Evolutionary conservation across 1,284 basidiomycete genomes (phyloP), one percentile per base, ranked within the genome.

Genomic region (Peniophora sp.): DNA sequence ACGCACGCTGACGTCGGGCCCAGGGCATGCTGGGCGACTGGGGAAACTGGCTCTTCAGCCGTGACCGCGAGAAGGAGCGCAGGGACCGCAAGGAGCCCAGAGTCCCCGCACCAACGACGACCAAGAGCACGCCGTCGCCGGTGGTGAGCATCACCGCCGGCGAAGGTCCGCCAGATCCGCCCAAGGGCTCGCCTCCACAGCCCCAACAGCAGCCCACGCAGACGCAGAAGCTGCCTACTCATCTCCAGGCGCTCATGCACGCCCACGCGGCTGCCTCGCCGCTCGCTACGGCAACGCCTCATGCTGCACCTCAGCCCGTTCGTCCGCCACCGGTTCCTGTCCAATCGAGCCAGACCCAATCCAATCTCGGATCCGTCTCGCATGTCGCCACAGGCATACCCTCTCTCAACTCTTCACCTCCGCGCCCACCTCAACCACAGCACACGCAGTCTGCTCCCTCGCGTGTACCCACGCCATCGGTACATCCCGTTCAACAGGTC

Each of bases 141-240:
- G 41, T 53, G 35, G 45, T 58, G 34, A 58, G 52, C 38, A 48
- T 57, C 36, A 53, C 34, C 38, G 56, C 57, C 14, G 51, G 53
- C 14, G 51, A 58, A 53, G 56, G 56, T 24, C 56, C 48, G 14
- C 35, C 35, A 5, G 48, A 49, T 43, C 24, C 36, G 11, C 17
- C 22, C 19, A 41, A 41, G 38, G 38, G n/a, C 8, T 20, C 16
- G 8, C 38, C 38, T 41, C n/a, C 19, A n/a, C n/a, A 41, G n/a
- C 38, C 38, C n/a, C 8, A n/a, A n/a, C n/a, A 10, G 34, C 10
- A 10, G 34, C 34, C 10, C 10, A 10, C 34, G 10, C 34, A 36
- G n/a, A n/a, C 10, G n/a, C 10, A 6, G 16, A n/a, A 41, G n/a
- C 9, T 45, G 24, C 44, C 44, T 23, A 6, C 20, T 6, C 44